These are phyloP conservation scores for Cicer chorassanicum DNA, from an alignment of 306 rosid genomes.

Conservation along the genomic window DNA sequence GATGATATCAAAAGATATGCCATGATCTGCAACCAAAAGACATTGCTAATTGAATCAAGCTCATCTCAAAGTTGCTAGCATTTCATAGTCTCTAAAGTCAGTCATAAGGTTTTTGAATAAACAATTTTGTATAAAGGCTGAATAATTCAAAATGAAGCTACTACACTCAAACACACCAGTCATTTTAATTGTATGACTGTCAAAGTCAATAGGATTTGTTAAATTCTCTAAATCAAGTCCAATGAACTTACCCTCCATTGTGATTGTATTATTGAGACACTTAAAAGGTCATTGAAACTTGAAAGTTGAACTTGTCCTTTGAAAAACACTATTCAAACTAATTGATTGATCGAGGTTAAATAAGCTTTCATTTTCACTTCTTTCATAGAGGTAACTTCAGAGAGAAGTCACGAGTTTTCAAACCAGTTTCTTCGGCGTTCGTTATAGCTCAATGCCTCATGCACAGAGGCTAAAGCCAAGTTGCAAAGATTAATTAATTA, in stretches of 20 bases:
- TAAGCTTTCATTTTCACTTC: conserved; percentile 39
- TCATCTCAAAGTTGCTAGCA: neutral
- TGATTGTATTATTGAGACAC: neutral
- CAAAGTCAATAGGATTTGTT: conserved; percentile 7
- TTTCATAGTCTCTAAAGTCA: conserved; percentile 14
- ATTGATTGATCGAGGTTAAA: conserved; percentile 12
- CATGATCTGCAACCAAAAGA: conserved; percentile 58
- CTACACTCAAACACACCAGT: neutral
- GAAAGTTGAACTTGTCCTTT: conserved; percentile 13
- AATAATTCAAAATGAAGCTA: conserved; percentile 42
- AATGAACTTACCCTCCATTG: neutral
- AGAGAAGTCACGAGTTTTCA: conserved; percentile 30
- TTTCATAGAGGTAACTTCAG: conserved; percentile 32
- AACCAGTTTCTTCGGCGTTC: conserved; percentile 31
- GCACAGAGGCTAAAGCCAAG: neutral
- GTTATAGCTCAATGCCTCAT: conserved; percentile 7
- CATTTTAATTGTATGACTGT: neutral
- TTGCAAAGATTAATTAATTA: conserved; percentile 14
- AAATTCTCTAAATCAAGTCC: conserved; percentile 13
- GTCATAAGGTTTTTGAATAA: conserved; percentile 28
- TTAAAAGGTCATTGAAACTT: neutral
- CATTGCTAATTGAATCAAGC: neutral
- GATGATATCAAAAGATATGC: conserved; percentile 82
- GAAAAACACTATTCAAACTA: conserved; percentile 1
- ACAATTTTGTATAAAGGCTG: conserved; percentile 14